phyloP scores from a whole-genome alignment of 805 yeast species.

The Kuraishia capsulata region DNA sequence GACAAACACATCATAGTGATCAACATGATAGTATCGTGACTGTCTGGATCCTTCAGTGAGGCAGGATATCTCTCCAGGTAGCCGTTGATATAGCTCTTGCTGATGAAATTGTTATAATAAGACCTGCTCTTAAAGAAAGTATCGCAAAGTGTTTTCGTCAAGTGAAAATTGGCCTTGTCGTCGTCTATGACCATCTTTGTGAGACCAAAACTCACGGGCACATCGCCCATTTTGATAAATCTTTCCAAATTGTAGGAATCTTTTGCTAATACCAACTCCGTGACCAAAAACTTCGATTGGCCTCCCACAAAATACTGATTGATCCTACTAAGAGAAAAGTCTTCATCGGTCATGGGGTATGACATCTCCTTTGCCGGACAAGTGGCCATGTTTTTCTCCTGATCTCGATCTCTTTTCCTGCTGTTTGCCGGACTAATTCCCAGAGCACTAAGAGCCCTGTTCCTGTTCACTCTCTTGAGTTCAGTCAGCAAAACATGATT shows the following conservation, averaged over 20 bases:
- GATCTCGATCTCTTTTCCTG: no score
- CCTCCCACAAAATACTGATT: neutral
- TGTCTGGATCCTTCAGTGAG: neutral
- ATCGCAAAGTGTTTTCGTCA: neutral
- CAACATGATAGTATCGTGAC: neutral
- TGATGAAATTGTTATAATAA: neutral
- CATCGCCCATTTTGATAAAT: neutral
- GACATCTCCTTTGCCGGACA: no score
- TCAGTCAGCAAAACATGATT: no score
- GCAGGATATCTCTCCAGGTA: neutral
- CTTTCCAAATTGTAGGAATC: neutral
- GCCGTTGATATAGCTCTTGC: neutral
- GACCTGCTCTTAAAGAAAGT: conserved; percentile 1
- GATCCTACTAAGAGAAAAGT: neutral
- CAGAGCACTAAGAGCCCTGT: neutral
- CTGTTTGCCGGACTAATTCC: no score
- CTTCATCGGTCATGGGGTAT: neutral
- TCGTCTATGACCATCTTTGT: no score
- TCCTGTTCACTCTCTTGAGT: neutral
- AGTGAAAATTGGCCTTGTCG: neutral
- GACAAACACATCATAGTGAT: conserved; percentile 1
- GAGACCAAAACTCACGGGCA: no score
- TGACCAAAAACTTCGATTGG: neutral
- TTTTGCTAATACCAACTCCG: neutral
- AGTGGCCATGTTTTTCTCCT: neutral